A percentile compares a stretch with the other conserved stretches of the same genome.
These are phyloP conservation scores for Kuraishia borneana DNA, from an alignment of 805 yeast species.

Conservation along the genomic window DNA sequence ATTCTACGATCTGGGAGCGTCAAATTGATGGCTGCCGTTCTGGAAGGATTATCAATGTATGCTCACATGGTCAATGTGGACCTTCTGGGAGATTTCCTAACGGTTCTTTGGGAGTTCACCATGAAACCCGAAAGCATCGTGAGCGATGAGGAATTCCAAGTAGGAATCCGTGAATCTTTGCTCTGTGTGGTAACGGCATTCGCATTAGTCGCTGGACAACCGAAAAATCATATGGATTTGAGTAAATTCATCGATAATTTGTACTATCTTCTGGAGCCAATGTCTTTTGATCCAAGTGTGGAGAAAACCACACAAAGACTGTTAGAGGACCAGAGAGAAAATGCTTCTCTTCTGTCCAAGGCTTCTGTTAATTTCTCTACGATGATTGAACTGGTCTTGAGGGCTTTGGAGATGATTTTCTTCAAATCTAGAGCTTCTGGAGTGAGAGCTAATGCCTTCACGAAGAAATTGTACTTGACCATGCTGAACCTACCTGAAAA, in stretches of 20 bases:
- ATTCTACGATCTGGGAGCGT: constrained; percentile 55
- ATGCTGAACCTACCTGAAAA: constrained; percentile 79
- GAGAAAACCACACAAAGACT: constrained; percentile 75
- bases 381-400: constrained; percentile 71
- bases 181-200: constrained; percentile 86
- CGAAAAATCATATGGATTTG: constrained; percentile 66
- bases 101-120: constrained; percentile 77
- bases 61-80: constrained; percentile 93
- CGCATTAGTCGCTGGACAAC: constrained; percentile 69
- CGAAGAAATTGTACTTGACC: constrained; percentile 64
- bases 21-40: constrained; percentile 69
- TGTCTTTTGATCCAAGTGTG: constrained; percentile 71
- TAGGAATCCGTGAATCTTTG: constrained; percentile 59
- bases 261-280: constrained; percentile 54
- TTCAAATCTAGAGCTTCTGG: constrained; percentile 66
- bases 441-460: constrained; percentile 66
- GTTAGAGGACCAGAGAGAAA: constrained; percentile 48
- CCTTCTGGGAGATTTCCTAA: constrained; percentile 83
- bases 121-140: constrained; percentile 21
- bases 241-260: constrained; percentile 69
- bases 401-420: constrained; percentile 72
- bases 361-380: constrained; percentile 83
- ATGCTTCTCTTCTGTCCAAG: constrained; percentile 19
- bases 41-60: constrained; percentile 84
- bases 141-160: constrained; percentile 15